Base-by-base conservation (phyloP, 192 early-diverging fungal species). In the Ambispora gerdemannii region DNA sequence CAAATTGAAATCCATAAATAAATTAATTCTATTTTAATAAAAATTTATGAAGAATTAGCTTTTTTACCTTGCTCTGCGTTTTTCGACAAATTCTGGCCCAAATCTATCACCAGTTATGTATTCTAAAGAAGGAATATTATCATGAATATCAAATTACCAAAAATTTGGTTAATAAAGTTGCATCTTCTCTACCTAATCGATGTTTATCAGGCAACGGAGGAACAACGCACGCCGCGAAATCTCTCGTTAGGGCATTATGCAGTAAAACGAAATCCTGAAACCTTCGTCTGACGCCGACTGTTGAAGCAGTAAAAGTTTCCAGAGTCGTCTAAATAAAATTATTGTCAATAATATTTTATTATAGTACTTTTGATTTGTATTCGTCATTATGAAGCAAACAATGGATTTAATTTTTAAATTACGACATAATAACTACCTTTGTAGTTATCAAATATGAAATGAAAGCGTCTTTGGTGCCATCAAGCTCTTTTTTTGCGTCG, bases 211-310 rank as follows among this genome's bases (percentile, higher is more conserved):
- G 97, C 20, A 97, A 75, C 7, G 95, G 93, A 61, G 95, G 94
- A 0, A 96, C 70, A 30, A 96, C 91, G 50, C 89, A 90, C 4
- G 90, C 89, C 6, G 91, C 84, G 76, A 84, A 92, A 76, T 93
- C 91, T 35, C 85, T 82, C 35, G 67, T 68, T 47, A 98, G 82
- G 50, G 86, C 84, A 59, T 83, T 80, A 72, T 95, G 84, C 50
- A 98, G 84, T 90, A 89, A 93, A 8, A 88, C 87, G 87, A 98
- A 98, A 75, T 98, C 96, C 74, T 93, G 93, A 80, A 92, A 98
- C 72, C 97, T 85, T 62, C 95, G 86, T 51, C 95, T 85, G 4
- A 97, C 86, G 31, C 87, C 82, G 27, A 87, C 81, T 50, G 84
- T 80, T 2, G 83, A 67, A 20, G 70, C 70, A 3, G 71, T 56